These are phyloP conservation scores for Angomonas ambiguus DNA, from an alignment of 208 protist species.

Conservation along the genomic window DNA sequence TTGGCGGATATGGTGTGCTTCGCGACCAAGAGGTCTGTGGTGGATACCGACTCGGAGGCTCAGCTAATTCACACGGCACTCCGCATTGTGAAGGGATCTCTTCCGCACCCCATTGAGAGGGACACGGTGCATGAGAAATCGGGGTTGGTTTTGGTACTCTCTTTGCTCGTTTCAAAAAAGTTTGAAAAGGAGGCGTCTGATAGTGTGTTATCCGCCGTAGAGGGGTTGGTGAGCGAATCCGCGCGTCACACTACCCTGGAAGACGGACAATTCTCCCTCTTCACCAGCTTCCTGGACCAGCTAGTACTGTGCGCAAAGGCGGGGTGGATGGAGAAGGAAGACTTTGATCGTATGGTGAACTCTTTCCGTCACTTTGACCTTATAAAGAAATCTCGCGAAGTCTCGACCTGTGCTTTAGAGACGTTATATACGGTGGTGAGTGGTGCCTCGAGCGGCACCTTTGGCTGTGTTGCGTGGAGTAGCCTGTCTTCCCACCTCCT, in stretches of 20 bases:
- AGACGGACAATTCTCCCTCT: background rate
- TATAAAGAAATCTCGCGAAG: background rate
- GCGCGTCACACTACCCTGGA: background rate
- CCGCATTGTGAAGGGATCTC: background rate
- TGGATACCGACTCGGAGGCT: conserved; percentile 2
- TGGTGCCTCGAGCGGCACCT: background rate
- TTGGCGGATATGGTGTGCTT: conserved; percentile 58
- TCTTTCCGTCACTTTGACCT: background rate
- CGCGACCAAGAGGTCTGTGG: conserved; percentile 1
- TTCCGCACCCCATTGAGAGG: background rate
- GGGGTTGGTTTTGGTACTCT: background rate
- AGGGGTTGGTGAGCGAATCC: background rate
- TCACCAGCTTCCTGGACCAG: background rate
- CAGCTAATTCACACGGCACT: background rate
- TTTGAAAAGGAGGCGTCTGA: background rate
- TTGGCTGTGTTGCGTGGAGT: background rate
- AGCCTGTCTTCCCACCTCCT: background rate
- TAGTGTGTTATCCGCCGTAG: background rate
- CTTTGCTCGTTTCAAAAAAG: background rate
- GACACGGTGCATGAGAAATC: background rate
- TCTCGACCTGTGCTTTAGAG: background rate
- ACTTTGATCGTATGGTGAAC: background rate
- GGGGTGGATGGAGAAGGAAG: background rate
- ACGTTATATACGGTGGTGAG: background rate
- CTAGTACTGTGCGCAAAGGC: background rate